Evolutionary conservation across 371 early-diverging fungal species (phyloP), one percentile per base, ranked within the genome.

Genomic region (Mucor plumbeus): DNA sequence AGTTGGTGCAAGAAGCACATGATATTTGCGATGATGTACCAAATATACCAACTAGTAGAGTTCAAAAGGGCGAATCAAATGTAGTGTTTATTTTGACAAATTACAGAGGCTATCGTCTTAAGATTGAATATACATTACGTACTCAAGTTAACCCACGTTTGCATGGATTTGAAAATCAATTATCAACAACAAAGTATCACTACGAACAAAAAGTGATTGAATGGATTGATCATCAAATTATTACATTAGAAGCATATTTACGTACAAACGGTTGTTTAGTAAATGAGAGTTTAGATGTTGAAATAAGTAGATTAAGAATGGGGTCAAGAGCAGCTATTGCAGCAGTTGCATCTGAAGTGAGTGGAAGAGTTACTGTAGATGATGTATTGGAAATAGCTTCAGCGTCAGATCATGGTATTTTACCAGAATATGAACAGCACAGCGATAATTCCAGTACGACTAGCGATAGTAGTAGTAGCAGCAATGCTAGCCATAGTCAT

Each of bases 281-380:
- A 31, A 70, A 78, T 35, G 59, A 72, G 17, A 73, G 66, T 31
- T 53, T 82, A 31, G 75, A 82, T 4, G 63, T 68, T 35, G 83
- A 82, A 39, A 73, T 80, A 4, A 73, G 75, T 7, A 66, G 64
- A 35, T 47, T 82, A 19, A 69, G 80, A 7, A 76, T 82, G 80
- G 79, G 80, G 8, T 80, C 80, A 6, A 73, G 78, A 70, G 83
- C 83, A 4, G 80, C 83, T 10, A 70, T 78, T 7, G 72, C 73
- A 11, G 79, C 79, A 0, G 75, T 74, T 6, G 78, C 83, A 7
- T 74, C 78, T 0, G 78, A 79, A 60, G 63, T 72, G 6, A 76
- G 69, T 60, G 79, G 72, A 9, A 44, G 83, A 31, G 75, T 82
- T 3, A 78, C 83, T 9, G 80, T 82, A 1, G 83, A 82, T 67